Evolutionary conservation across 768 basidiomycete genomes (phyloP).

Genomic region (Lactarius indigo): DNA sequence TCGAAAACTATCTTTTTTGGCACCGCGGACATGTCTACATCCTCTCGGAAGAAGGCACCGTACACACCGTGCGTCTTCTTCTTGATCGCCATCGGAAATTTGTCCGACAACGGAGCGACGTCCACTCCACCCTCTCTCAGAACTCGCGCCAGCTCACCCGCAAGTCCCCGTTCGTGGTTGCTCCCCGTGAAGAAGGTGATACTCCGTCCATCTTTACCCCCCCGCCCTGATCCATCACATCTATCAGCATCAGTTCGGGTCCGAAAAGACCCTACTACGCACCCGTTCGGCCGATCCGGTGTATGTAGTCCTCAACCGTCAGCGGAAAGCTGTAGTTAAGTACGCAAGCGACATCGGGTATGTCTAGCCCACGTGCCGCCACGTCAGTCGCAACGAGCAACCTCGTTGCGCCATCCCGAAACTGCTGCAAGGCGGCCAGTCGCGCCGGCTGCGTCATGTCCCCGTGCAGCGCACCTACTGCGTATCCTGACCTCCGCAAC

Average conservation of each 20-base stretch:
- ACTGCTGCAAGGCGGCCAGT: slow-evolving; percentile 80
- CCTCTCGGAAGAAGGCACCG: slow-evolving; percentile 79
- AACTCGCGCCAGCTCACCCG: slow-evolving; percentile 91
- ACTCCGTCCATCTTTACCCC: slow-evolving; percentile 83
- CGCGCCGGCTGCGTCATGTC: slow-evolving; percentile 86
- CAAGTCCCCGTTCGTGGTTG: slow-evolving; percentile 76
- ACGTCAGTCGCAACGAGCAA: slow-evolving; percentile 96
- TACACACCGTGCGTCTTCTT: slow-evolving; percentile 91
- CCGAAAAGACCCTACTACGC: slow-evolving; percentile 23
- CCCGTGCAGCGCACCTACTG: slow-evolving; percentile 82
- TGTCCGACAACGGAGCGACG: slow-evolving; percentile 67
- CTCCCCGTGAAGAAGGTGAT: slow-evolving; percentile 98
- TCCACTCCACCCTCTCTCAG: slow-evolving; percentile 84
- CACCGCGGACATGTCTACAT: slow-evolving; percentile 53
- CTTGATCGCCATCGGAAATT: slow-evolving; percentile 96
- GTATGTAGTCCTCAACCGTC: slow-evolving; percentile 91
- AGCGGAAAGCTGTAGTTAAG: slow-evolving; percentile 98
- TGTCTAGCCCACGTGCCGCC: slow-evolving; percentile 94
- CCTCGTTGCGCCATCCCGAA: slow-evolving; percentile 76
- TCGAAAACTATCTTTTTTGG: slow-evolving; percentile 78
- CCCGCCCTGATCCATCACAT: slow-evolving; percentile 60
- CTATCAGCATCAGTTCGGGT: slow-evolving; percentile 1
- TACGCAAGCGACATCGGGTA: slow-evolving; percentile 91
- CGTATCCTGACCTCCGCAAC: slow-evolving; percentile 69
- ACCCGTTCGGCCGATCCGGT: slow-evolving; percentile 89